Evolutionary conservation across 805 yeast species (phyloP).

Genomic region (Groenewaldozyma tartarivorans): DNA sequence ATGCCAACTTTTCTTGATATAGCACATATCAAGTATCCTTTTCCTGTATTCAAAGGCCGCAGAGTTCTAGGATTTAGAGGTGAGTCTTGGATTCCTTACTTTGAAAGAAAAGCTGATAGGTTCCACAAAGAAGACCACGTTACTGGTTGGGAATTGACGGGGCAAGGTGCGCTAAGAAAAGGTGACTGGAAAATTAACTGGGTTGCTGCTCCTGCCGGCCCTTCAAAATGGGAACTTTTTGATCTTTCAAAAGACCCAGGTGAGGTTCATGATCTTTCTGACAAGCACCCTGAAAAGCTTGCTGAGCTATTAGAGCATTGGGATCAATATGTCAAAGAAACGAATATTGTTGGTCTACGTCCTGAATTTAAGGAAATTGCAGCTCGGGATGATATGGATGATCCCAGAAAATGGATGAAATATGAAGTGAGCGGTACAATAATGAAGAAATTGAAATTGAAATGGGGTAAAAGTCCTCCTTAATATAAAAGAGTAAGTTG

Average conservation of each 20-base stretch:
- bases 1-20: constrained; percentile 46
- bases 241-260: constrained; percentile 37
- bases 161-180: constrained; percentile 46
- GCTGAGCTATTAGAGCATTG: constrained; percentile 38
- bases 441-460: no score
- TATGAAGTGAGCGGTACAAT: no score
- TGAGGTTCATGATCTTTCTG: constrained; percentile 39
- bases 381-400: constrained; percentile 3
- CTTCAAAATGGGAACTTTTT: constrained; percentile 39
- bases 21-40: constrained; percentile 28
- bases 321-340: constrained; percentile 38
- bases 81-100: constrained; percentile 34
- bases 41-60: constrained; percentile 31
- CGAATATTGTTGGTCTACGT: constrained; percentile 10
- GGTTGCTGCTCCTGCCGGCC: constrained; percentile 41
- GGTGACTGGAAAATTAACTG: constrained; percentile 41
- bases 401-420: constrained; percentile 5
- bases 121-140: constrained; percentile 4
- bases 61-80: constrained; percentile 39
- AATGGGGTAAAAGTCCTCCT: no score
- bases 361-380: constrained; percentile 1
- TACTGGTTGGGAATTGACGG: constrained; percentile 48
- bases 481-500: no score
- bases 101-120: constrained; percentile 23
- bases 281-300: constrained; percentile 29